These are phyloP conservation scores for Sclerotinia minor DNA, from an alignment of 2,329 filamentous ascomycete species.

Conservation along the genomic window DNA sequence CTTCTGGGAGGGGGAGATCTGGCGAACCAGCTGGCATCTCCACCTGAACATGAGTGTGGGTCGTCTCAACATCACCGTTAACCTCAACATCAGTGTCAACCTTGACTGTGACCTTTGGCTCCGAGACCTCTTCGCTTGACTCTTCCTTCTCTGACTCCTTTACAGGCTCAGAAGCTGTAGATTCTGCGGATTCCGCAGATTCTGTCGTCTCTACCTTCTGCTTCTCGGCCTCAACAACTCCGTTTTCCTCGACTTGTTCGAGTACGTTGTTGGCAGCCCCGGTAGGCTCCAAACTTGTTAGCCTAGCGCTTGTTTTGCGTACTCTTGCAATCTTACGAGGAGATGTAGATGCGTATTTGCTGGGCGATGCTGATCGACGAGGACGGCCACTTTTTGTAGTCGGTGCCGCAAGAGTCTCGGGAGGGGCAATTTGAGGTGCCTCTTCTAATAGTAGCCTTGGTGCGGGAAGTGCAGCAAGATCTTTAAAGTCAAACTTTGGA, in stretches of 20 bases:
- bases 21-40: conserved; percentile 69
- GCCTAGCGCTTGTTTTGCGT: conserved; percentile 48
- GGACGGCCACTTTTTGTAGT: conserved; percentile 46
- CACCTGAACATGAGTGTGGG: conserved; percentile 71
- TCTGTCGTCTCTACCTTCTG: conserved; percentile 1
- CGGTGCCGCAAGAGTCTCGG: conserved; percentile 36
- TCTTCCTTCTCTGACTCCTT: conserved; percentile 17
- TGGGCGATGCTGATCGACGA: conserved; percentile 59
- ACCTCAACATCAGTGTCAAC: conserved; percentile 63
- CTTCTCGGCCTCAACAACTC: conserved; percentile 39
- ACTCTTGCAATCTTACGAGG: conserved; percentile 44
- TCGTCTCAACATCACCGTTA: conserved; percentile 62
- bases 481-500: conserved; percentile 58
- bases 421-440: conserved; percentile 17
- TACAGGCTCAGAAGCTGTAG: not conserved
- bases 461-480: conserved; percentile 3
- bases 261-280: conserved; percentile 47
- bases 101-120: conserved; percentile 65
- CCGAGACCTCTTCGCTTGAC: conserved; percentile 44
- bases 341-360: conserved; percentile 54
- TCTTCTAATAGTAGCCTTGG: conserved; percentile 1
- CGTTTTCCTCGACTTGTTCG: conserved; percentile 50
- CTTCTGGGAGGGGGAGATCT: conserved; percentile 71
- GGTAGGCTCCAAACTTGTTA: conserved; percentile 46
- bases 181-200: conserved; percentile 12